Evolutionary conservation across 2,329 filamentous ascomycete genomes (phyloP).

Genomic region (Monilinia aucupariae): DNA sequence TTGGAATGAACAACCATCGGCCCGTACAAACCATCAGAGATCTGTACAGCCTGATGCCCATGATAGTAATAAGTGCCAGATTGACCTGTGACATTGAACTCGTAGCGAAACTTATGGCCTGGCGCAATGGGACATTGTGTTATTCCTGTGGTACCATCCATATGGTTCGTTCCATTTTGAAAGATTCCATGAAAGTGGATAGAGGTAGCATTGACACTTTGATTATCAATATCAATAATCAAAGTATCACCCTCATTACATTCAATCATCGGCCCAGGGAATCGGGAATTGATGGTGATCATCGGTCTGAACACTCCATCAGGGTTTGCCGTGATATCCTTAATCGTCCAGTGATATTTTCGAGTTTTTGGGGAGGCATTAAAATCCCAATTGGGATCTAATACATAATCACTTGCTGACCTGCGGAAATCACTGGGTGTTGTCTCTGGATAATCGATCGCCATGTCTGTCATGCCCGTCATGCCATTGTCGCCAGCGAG

Average conservation of each 20-base stretch:
- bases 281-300: constrained; percentile 69
- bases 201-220: constrained; percentile 55
- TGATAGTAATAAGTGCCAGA: constrained; percentile 56
- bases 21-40: constrained; percentile 63
- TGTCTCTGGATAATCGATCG: constrained; percentile 19
- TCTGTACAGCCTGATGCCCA: constrained; percentile 58
- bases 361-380: constrained; percentile 45
- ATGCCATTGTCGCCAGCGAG: constrained; percentile 24
- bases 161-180: constrained; percentile 67
- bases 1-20: constrained; percentile 61
- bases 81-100: constrained; percentile 55
- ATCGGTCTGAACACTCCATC: constrained; percentile 54
- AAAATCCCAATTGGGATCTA: constrained; percentile 53
- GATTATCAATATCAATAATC: constrained; percentile 63
- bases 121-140: constrained; percentile 60
- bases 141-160: constrained; percentile 65
- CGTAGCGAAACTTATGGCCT: constrained; percentile 58
- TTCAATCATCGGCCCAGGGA: constrained; percentile 67
- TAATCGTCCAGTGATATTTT: constrained; percentile 56
- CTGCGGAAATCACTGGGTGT: constrained; percentile 28
- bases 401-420: constrained; percentile 48
- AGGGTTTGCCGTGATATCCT: constrained; percentile 53
- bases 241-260: constrained; percentile 69
- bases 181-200: constrained; percentile 76
- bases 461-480: not conserved